Evolutionary conservation across 176 grass and related monocot species (phyloP).

Genomic region (Ensete ventricosum): DNA sequence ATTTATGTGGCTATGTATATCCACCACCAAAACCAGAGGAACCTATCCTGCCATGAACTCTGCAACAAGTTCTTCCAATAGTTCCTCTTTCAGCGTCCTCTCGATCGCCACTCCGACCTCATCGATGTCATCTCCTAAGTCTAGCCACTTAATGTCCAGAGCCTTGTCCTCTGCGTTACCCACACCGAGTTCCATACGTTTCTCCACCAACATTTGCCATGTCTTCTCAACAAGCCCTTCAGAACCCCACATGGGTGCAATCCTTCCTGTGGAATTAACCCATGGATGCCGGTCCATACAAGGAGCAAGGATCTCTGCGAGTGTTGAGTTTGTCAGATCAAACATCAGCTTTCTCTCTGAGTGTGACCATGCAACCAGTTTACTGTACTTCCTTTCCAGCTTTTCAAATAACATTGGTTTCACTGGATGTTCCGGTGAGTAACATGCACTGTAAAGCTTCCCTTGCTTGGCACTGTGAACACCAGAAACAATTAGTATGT

Average conservation of each 20-base stretch:
- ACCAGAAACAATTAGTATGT: constrained; percentile 66
- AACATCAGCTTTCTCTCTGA: constrained; percentile 73
- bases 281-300: constrained; percentile 60
- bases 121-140: constrained; percentile 38
- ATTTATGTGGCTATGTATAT: neutral
- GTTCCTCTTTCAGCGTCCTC: constrained; percentile 51
- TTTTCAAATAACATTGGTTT: constrained; percentile 39
- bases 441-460: constrained; percentile 47
- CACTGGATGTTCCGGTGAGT: constrained; percentile 39
- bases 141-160: constrained; percentile 42
- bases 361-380: constrained; percentile 36
- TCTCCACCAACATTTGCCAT: constrained; percentile 31
- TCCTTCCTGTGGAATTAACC: constrained; percentile 26
- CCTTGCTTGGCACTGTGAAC: constrained; percentile 40
- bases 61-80: constrained; percentile 51
- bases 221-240: constrained; percentile 74
- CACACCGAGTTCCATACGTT: constrained; percentile 19
- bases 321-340: constrained; percentile 57
- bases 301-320: constrained; percentile 61
- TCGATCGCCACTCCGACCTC: constrained; percentile 52
- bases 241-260: constrained; percentile 56
- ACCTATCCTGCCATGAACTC: constrained; percentile 18
- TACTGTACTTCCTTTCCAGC: constrained; percentile 65
- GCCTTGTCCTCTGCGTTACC: constrained; percentile 29
- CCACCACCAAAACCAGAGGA: neutral